Conservation (phyloP, 352 stramenopile species). For the Hyaloperonospora brassicae region DNA sequence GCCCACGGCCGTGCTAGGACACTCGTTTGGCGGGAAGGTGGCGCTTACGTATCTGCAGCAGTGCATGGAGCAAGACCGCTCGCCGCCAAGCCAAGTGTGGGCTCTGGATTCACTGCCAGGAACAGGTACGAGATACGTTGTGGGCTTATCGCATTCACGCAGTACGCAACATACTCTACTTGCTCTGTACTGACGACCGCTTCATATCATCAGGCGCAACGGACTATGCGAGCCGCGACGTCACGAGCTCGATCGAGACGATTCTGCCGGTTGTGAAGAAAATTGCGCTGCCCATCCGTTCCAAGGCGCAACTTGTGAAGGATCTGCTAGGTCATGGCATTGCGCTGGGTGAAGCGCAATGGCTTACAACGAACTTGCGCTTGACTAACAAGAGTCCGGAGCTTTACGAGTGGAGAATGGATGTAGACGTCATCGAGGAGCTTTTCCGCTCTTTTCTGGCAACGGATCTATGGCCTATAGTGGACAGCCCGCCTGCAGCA, state of each 20-base stretch:
- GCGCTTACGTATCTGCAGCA: conserved; percentile 58
- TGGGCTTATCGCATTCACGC: neutral
- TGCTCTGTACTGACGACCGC: neutral
- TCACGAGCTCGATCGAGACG: conserved; percentile 64
- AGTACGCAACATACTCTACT: neutral
- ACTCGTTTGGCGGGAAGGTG: conserved; percentile 79
- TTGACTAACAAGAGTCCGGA: conserved; percentile 39
- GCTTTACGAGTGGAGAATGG: conserved; percentile 77
- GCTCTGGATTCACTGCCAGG: conserved; percentile 65
- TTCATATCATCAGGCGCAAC: conserved; percentile 25
- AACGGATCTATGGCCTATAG: conserved; percentile 60
- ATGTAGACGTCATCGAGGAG: conserved; percentile 62
- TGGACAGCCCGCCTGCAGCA: conserved; percentile 27
- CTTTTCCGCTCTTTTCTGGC: conserved; percentile 62
- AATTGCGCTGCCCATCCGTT: conserved; percentile 62
- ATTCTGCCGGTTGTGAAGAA: conserved; percentile 63
- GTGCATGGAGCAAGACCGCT: conserved; percentile 34
- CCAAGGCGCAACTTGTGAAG: conserved; percentile 56
- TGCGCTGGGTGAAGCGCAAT: conserved; percentile 58
- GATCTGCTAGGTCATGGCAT: conserved; percentile 57
- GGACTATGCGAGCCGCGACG: conserved; percentile 53
- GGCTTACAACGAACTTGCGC: conserved; percentile 75
- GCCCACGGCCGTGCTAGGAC: conserved; percentile 54
- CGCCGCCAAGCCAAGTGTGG: conserved; percentile 52
- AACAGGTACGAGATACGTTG: conserved; percentile 30